phyloP scores from a whole-genome alignment of 2,329 filamentous ascomycete species.

The Fusarium begoniae region DNA sequence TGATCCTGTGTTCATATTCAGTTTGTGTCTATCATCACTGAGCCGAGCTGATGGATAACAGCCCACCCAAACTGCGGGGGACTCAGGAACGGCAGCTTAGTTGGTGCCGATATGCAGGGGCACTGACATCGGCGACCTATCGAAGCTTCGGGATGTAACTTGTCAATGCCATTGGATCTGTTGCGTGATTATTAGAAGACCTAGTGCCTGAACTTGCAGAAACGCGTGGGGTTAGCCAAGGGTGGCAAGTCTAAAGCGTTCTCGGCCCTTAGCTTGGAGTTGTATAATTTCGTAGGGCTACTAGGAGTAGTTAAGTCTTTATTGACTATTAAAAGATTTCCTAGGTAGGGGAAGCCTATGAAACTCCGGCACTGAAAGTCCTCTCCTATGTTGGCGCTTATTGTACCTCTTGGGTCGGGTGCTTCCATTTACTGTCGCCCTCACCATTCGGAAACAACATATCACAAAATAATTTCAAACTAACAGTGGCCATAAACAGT shows the following conservation, averaged over 20 bases:
- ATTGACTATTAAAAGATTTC: neutral
- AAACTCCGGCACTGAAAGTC: neutral
- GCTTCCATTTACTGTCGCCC: neutral
- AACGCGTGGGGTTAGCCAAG: neutral
- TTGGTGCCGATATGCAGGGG: conserved; percentile 3
- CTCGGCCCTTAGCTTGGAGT: neutral
- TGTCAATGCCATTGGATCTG: no score
- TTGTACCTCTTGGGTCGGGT: neutral
- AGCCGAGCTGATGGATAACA: neutral
- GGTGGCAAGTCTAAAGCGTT: neutral
- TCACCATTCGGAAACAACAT: neutral
- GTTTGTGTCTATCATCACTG: neutral
- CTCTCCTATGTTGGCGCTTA: neutral
- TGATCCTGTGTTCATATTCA: neutral
- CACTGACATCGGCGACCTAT: neutral
- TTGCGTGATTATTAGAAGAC: neutral
- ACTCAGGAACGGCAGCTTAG: neutral
- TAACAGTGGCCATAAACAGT: neutral
- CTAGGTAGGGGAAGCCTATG: neutral
- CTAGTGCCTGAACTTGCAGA: neutral
- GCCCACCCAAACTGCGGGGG: neutral
- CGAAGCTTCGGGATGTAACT: neutral
- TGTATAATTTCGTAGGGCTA: neutral
- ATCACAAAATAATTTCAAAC: neutral
- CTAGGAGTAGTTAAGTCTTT: neutral